A percentile compares a stretch with the other conserved stretches of the same genome.
Conservation (phyloP, 2,329 filamentous ascomycete genomes). For the Diaporthe citri region DNA sequence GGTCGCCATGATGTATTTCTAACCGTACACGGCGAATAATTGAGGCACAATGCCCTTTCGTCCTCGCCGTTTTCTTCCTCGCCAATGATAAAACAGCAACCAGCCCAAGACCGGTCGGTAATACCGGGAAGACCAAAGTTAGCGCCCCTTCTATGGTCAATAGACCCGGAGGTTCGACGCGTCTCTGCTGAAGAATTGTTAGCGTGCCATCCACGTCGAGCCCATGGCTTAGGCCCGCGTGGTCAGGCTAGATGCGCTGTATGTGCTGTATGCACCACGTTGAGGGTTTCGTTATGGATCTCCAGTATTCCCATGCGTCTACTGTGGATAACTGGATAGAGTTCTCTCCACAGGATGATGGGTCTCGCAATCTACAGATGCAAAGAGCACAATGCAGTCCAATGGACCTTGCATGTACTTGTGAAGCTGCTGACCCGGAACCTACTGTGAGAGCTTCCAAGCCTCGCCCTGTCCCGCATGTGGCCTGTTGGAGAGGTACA, state of each 20-base stretch:
- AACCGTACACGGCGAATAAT: neutral
- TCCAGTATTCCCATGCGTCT: neutral
- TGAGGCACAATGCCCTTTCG: neutral
- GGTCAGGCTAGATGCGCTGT: neutral
- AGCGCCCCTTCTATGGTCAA: neutral
- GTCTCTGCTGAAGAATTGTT: slow-evolving; percentile 8
- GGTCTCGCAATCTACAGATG: neutral
- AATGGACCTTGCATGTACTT: neutral
- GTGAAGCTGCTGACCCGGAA: neutral
- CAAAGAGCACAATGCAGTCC: neutral
- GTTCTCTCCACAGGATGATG: neutral
- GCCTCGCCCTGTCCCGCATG: neutral
- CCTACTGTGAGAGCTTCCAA: neutral
- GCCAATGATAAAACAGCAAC: neutral
- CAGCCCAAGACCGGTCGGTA: neutral
- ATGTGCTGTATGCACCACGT: no score
- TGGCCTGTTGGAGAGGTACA: slow-evolving; percentile 1
- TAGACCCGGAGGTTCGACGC: neutral
- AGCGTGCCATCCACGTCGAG: neutral
- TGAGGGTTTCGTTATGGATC: neutral
- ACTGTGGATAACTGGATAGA: neutral
- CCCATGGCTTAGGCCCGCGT: no score
- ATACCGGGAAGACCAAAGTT: neutral
- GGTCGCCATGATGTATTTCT: neutral
- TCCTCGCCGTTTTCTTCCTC: neutral